Percentiles rank a stretch among this genome's conserved stretches.
phyloP scores from a whole-genome alignment of 768 basidiomycete species.

The Kwoniella bestiolae region DNA sequence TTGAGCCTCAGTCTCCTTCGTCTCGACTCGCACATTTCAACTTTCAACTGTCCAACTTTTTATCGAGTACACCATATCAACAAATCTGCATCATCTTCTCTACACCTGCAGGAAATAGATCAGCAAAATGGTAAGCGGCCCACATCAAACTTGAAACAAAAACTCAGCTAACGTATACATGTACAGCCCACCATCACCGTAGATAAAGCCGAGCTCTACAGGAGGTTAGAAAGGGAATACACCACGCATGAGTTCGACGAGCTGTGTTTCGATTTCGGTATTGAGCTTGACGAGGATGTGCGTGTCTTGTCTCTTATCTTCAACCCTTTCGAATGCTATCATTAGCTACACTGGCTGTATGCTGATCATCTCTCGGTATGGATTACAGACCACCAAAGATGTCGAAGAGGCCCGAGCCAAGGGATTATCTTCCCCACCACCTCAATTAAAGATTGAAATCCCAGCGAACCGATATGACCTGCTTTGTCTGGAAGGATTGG shows the following conservation, averaged over 20 bases:
- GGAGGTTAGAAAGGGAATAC: constrained; percentile 78
- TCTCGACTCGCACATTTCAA: background rate
- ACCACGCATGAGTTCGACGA: constrained; percentile 91
- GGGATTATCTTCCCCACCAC: constrained; percentile 75
- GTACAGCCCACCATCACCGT: constrained; percentile 85
- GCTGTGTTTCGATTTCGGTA: constrained; percentile 94
- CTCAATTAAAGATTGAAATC: constrained; percentile 98
- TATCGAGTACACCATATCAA: too few relatives aligned
- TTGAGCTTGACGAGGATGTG: constrained; percentile 98
- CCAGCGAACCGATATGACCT: constrained; percentile 99
- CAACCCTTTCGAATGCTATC: background rate
- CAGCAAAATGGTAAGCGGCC: constrained; percentile 15
- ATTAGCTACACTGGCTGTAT: constrained; percentile 8
- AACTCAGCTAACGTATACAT: too few relatives aligned
- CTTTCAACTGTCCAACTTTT: background rate
- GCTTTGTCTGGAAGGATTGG: constrained; percentile 94
- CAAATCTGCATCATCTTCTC: background rate
- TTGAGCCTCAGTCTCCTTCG: background rate
- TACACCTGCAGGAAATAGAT: background rate
- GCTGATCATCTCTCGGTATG: background rate
- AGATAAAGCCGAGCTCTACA: constrained; percentile 93
- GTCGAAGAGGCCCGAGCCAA: constrained; percentile 80
- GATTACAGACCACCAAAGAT: constrained; percentile 77
- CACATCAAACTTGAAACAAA: too few relatives aligned
- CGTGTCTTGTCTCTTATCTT: constrained; percentile 50